Conservation (phyloP, 352 stramenopile species). For the Phytophthora litchii region DNA sequence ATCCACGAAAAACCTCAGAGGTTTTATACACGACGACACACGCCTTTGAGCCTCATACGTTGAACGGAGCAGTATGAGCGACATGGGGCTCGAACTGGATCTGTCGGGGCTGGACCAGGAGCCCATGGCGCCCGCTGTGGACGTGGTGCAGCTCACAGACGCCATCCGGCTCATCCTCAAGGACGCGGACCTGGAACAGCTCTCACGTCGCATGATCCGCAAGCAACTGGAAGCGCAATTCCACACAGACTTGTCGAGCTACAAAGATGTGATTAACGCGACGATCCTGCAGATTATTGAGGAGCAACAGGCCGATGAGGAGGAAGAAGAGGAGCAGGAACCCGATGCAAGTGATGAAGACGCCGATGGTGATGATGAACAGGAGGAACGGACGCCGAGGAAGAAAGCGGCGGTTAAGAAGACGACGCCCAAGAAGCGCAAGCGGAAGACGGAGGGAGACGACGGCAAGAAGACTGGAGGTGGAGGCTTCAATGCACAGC, state of each 20-base stretch:
- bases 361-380: conserved; percentile 47
- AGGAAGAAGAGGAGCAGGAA: conserved; percentile 54
- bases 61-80: too few relatives aligned
- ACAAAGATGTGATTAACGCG: conserved; percentile 87
- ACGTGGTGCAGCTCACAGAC: conserved; percentile 65
- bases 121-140: conserved; percentile 44
- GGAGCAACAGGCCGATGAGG: conserved; percentile 72
- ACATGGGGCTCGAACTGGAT: conserved; percentile 68
- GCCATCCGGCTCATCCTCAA: conserved; percentile 82
- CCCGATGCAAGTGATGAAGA: conserved; percentile 55
- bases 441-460: conserved; percentile 42
- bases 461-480: conserved; percentile 41
- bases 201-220: conserved; percentile 87
- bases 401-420: conserved; percentile 60
- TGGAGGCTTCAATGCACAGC: conserved; percentile 80
- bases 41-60: conserved; percentile 1
- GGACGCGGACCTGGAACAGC: conserved; percentile 83
- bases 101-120: conserved; percentile 56
- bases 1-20: too few relatives aligned
- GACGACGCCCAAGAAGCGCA: conserved; percentile 55
- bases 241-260: conserved; percentile 71
- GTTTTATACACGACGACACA: neutral
- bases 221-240: conserved; percentile 87
- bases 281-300: conserved; percentile 85
- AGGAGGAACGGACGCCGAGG: conserved; percentile 37